Evolutionary conservation across 495 filamentous ascomycete species (phyloP).

Genomic region (Aspergillus cristatus): DNA sequence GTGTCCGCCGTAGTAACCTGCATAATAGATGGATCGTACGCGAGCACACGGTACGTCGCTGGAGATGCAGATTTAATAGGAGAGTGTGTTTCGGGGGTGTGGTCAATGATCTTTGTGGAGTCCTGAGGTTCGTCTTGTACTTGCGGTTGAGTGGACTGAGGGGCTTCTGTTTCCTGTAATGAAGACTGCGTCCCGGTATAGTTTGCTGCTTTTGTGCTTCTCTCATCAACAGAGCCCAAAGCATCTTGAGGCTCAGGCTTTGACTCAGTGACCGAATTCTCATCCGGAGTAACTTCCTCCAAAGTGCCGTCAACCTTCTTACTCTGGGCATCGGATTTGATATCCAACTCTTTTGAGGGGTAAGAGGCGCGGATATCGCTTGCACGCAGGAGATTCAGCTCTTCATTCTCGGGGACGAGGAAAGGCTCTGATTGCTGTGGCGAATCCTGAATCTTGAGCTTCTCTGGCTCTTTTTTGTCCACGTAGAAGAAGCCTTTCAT

Average conservation of each 20-base stretch:
- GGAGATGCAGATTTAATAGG: conserved; percentile 12
- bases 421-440: background rate
- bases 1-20: conserved; percentile 53
- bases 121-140: too few relatives aligned
- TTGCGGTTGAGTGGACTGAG: too few relatives aligned
- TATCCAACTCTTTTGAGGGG: conserved; percentile 14
- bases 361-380: conserved; percentile 42
- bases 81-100: too few relatives aligned
- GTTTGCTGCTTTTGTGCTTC: background rate
- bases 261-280: background rate
- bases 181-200: background rate
- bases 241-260: background rate
- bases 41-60: conserved; percentile 60
- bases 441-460: background rate
- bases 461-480: background rate
- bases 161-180: too few relatives aligned
- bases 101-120: too few relatives aligned
- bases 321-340: conserved; percentile 17
- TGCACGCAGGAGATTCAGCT: conserved; percentile 35
- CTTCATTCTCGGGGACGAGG: conserved; percentile 15
- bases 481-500: background rate
- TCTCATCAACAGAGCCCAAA: background rate
- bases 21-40: conserved; percentile 58
- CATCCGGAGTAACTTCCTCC: background rate
- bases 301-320: too few relatives aligned